Percentiles rank a stretch among this genome's conserved stretches.
Evolutionary conservation across 2,329 filamentous ascomycete species (phyloP).

Genomic region (Nemania diffusa): DNA sequence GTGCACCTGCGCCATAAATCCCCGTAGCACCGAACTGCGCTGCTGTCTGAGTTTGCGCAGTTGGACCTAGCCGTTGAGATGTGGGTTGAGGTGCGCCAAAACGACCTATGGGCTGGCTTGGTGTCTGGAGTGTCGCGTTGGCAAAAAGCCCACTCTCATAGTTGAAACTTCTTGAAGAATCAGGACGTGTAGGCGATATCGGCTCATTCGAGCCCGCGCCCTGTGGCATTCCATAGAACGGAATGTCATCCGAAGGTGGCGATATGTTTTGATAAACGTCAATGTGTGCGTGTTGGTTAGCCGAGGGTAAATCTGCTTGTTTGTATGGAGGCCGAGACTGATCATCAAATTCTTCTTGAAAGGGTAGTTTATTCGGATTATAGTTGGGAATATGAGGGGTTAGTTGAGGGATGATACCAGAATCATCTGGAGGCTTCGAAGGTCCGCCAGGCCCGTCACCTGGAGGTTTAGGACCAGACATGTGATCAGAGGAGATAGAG

Average conservation of each 20-base stretch:
- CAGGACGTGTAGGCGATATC: conserved; percentile 40
- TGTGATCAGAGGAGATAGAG: neutral
- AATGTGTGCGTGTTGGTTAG: conserved; percentile 31
- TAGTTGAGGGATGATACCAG: conserved; percentile 4
- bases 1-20: neutral
- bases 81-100: neutral
- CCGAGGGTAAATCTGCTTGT: conserved; percentile 27
- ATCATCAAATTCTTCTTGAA: conserved; percentile 18
- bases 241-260: conserved; percentile 32
- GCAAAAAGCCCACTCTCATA: conserved; percentile 52
- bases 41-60: neutral
- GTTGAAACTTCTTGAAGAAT: conserved; percentile 48
- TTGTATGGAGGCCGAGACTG: conserved; percentile 31
- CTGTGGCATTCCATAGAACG: conserved; percentile 44
- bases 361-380: conserved; percentile 21
- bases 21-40: neutral
- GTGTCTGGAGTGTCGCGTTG: conserved; percentile 46
- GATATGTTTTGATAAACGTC: conserved; percentile 38
- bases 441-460: neutral
- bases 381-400: conserved; percentile 34
- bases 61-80: neutral
- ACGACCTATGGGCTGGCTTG: neutral
- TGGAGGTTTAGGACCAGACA: neutral
- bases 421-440: conserved; percentile 3
- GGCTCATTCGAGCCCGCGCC: conserved; percentile 40